Base-by-base conservation (phyloP, 495 filamentous ascomycete genomes). In the Pseudevernia furfuracea region DNA sequence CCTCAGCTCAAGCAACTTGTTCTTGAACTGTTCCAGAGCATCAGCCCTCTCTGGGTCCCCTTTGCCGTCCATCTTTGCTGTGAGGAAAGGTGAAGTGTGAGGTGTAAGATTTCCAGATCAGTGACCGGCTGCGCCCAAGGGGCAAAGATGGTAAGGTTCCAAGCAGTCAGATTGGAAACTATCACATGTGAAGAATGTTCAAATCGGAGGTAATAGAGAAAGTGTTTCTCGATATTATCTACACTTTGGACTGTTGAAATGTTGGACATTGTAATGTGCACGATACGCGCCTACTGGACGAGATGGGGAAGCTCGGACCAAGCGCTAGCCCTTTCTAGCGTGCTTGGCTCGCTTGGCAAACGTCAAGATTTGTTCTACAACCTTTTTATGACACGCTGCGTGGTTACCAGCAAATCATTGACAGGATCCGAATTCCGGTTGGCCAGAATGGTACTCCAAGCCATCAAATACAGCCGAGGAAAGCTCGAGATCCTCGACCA, bases 1-100 rank as follows among this genome's bases (percentile, higher is more conserved):
- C 76, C 94, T 86, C 62, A 95, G 92, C 75, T 99, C 94, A 73
- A 97, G 79, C 62, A 99, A 85, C 82, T 94, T 96, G 64, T 82
- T 83, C 80, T 93, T 94, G 85, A 92, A 96, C 57, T 90, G 85
- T 66, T 91, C 84, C 69, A 97, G 85, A 71, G 92, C 89, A 73
- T 89, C 84, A 60, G 89, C 81, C 72, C 92, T 84, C 82, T 96
- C 92, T 61, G 80, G 79, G 68, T 83, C 81, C 68, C 72, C 69
- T 68, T 75, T 77, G 62, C 77, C 75, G 74, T 78, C 77, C 81
- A 83, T 83, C 57, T 66, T 76, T 36, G 30, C 28, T 7, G 34
- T 8, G 28, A 32, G 38, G 3, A 39, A 30, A 46, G 39, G 28
- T 6, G 56, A 36, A 30, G 21, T 15, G 30, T 44, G 19, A 63